phyloP scores from a whole-genome alignment of 2,329 filamentous ascomycete genomes.

The Colletotrichum salicis region DNA sequence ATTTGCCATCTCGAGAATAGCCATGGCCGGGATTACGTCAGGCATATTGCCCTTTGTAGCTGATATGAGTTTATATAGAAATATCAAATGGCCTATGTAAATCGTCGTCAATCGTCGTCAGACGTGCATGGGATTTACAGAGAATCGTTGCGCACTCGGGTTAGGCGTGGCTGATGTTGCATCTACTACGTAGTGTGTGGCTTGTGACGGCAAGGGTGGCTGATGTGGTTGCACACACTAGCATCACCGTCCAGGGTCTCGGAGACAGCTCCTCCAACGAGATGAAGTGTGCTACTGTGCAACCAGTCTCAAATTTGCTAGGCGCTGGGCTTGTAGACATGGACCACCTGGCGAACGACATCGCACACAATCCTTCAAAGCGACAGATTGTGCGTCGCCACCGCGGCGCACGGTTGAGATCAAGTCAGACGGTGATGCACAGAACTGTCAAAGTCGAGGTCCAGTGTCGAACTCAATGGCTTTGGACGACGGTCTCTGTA shows the following conservation, averaged over 20 bases:
- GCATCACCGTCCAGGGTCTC: too few species aligned
- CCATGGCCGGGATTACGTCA: background rate
- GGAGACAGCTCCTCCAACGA: too few species aligned
- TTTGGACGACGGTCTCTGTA: background rate
- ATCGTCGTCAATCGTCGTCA: constrained; percentile 15
- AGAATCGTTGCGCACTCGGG: background rate
- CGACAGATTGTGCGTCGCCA: constrained; percentile 7
- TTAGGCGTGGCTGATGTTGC: constrained; percentile 19
- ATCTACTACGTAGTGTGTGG: constrained; percentile 10
- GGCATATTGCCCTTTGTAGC: background rate
- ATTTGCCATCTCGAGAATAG: background rate
- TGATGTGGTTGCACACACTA: background rate
- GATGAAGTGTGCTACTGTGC: too few species aligned
- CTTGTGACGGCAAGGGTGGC: background rate
- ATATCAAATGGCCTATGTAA: constrained; percentile 3
- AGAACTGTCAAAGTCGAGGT: background rate
- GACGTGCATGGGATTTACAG: constrained; percentile 22
- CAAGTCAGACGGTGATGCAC: background rate
- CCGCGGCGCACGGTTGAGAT: background rate
- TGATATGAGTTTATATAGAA: constrained; percentile 5
- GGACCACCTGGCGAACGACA: background rate
- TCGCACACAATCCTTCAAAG: background rate
- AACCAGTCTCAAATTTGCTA: too few species aligned
- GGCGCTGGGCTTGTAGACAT: background rate
- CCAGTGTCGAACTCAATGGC: background rate